A percentile compares a stretch with the other conserved stretches of the same genome.
phyloP scores from a whole-genome alignment of 768 basidiomycete genomes.

The Tylopilus felleus region DNA sequence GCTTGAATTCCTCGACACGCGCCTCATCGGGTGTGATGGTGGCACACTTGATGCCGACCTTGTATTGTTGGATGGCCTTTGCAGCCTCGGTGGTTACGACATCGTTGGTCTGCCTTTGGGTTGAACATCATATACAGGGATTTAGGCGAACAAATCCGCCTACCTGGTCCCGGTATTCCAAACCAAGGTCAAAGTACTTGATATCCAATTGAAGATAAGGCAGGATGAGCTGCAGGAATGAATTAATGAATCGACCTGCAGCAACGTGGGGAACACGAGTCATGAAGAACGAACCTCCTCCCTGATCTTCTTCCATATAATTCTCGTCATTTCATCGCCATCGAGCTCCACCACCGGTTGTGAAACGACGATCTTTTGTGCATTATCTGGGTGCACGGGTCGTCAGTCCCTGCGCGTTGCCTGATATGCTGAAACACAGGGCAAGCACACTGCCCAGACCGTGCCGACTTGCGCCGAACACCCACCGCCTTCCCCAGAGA shows the following conservation, averaged over 20 bases:
- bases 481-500: conserved; percentile 1
- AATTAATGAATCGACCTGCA: neutral
- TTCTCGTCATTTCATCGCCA: conserved; percentile 98
- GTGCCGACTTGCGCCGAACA: neutral
- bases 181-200: conserved; percentile 97
- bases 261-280: neutral
- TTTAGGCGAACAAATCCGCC: neutral
- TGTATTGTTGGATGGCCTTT: conserved; percentile 90
- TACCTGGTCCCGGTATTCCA: conserved; percentile 90
- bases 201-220: conserved; percentile 94
- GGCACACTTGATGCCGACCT: conserved; percentile 98
- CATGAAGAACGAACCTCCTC: conserved; percentile 65
- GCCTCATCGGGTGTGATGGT: conserved; percentile 99
- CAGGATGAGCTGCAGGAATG: conserved; percentile 77
- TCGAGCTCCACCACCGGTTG: conserved; percentile 95
- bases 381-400: conserved; percentile 18
- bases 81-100: conserved; percentile 91
- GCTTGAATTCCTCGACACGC: conserved; percentile 92
- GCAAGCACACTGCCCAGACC: neutral
- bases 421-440: neutral
- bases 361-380: conserved; percentile 67
- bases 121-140: neutral
- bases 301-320: conserved; percentile 98
- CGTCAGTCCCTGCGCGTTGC: conserved; percentile 1
- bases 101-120: conserved; percentile 74